A percentile compares a stretch with the other conserved stretches of the same genome.
phyloP scores from a whole-genome alignment of 805 yeast species.

The Starmerella apis region DNA sequence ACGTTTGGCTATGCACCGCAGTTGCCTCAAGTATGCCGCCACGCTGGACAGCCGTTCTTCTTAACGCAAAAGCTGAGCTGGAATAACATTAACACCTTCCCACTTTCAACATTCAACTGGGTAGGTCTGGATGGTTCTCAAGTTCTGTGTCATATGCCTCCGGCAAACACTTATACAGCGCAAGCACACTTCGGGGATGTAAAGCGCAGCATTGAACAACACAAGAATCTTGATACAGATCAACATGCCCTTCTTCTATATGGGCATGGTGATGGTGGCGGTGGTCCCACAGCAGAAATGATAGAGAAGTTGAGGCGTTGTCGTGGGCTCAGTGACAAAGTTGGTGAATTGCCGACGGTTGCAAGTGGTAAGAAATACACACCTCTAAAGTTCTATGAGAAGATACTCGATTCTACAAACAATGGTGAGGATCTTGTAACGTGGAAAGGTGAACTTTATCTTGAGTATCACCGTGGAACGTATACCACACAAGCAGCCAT shows the following conservation, averaged over 20 bases:
- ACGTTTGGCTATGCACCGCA: constrained; percentile 95
- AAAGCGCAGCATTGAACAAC: constrained; percentile 63
- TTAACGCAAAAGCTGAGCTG: constrained; percentile 90
- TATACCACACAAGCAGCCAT: constrained; percentile 88
- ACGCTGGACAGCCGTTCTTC: constrained; percentile 75
- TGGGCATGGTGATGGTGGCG: constrained; percentile 98
- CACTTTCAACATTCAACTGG: constrained; percentile 89
- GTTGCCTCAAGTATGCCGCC: constrained; percentile 81
- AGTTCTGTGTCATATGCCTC: constrained; percentile 94
- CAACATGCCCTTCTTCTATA: constrained; percentile 72
- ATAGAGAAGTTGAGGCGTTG: constrained; percentile 83
- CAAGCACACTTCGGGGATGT: constrained; percentile 90
- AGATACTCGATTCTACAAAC: constrained; percentile 50
- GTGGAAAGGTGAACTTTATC: constrained; percentile 89
- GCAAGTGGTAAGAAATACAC: constrained; percentile 51
- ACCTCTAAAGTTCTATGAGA: constrained; percentile 70
- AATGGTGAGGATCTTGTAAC: constrained; percentile 62
- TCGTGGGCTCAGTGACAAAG: constrained; percentile 76
- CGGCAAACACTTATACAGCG: constrained; percentile 91
- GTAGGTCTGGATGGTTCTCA: constrained; percentile 89
- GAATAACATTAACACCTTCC: constrained; percentile 90
- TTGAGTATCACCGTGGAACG: constrained; percentile 95
- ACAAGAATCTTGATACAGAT: constrained; percentile 70
- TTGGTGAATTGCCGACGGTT: constrained; percentile 58
- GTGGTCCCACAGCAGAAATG: constrained; percentile 94